Conservation (phyloP, 2,329 filamentous ascomycete genomes). For the Raffaelea deltoideospora region DNA sequence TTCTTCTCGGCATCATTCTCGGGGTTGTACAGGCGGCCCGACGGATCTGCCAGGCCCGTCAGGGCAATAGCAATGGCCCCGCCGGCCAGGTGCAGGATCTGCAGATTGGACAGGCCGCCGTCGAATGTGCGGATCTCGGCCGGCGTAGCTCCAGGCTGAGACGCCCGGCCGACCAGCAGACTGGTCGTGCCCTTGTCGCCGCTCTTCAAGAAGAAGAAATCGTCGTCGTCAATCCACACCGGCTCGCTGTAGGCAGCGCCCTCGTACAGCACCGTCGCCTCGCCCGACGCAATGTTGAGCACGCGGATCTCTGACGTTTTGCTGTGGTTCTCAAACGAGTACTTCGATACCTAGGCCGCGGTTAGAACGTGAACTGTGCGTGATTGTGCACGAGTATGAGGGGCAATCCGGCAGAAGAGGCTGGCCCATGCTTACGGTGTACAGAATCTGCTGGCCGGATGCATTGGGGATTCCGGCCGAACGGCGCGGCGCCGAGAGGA, state of each 20-base stretch:
- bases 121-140: constrained; percentile 33
- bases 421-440: constrained; percentile 31
- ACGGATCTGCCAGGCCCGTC: constrained; percentile 49
- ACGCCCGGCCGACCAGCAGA: constrained; percentile 25
- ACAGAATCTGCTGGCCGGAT: constrained; percentile 48
- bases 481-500: constrained; percentile 61
- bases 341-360: constrained; percentile 48
- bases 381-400: background rate
- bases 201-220: constrained; percentile 39
- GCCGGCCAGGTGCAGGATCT: constrained; percentile 34
- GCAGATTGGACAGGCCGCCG: constrained; percentile 42
- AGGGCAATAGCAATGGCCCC: constrained; percentile 38
- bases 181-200: constrained; percentile 30
- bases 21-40: constrained; percentile 55
- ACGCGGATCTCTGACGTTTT: constrained; percentile 53
- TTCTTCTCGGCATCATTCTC: constrained; percentile 26
- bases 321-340: constrained; percentile 63
- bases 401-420: background rate
- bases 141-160: constrained; percentile 21
- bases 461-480: constrained; percentile 56
- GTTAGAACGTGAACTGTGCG: too few species aligned
- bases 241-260: constrained; percentile 53
- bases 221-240: constrained; percentile 58
- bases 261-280: constrained; percentile 50
- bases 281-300: constrained; percentile 51